A percentile compares a stretch with the other conserved stretches of the same genome.
Evolutionary conservation across 1,284 basidiomycete genomes (phyloP).

Genomic region (Fistulina hepatica): DNA sequence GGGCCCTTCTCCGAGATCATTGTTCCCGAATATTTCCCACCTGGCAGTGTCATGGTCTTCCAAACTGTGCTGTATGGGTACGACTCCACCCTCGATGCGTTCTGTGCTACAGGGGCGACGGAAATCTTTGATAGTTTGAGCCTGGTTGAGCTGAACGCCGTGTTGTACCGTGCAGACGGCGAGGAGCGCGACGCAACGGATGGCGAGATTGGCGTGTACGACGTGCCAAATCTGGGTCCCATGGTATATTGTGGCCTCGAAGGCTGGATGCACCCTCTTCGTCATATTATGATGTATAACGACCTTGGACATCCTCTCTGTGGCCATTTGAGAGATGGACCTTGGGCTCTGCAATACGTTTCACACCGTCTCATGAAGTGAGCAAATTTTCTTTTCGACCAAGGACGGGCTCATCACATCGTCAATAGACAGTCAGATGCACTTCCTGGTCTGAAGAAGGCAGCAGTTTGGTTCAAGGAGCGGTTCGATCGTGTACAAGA

Average conservation of each 20-base stretch:
- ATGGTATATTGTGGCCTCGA: conserved; percentile 87
- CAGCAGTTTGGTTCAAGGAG: conserved; percentile 75
- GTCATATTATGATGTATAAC: conserved; percentile 75
- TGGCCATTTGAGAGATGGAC: conserved; percentile 73
- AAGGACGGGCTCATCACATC: conserved; percentile 5
- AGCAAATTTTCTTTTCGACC: conserved; percentile 20
- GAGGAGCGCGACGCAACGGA: conserved; percentile 84
- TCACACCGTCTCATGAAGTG: conserved; percentile 62
- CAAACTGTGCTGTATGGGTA: conserved; percentile 69
- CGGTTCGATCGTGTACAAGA: conserved; percentile 72
- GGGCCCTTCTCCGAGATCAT: conserved; percentile 69
- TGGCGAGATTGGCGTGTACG: conserved; percentile 67
- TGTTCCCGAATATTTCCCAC: conserved; percentile 81
- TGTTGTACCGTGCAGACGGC: conserved; percentile 75
- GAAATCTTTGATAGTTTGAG: conserved; percentile 67
- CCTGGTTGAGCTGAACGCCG: conserved; percentile 79
- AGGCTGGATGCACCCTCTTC: conserved; percentile 88
- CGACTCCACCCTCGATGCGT: conserved; percentile 54
- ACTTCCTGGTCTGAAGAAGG: conserved; percentile 58
- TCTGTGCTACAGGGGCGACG: conserved; percentile 58
- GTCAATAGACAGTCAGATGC: conserved; percentile 48
- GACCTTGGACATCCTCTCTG: conserved; percentile 89
- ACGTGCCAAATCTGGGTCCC: conserved; percentile 61
- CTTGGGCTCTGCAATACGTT: conserved; percentile 86
- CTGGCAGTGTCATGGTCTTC: conserved; percentile 87